Conservation (phyloP, 345 rosid genomes). For the Salix exigua region DNA sequence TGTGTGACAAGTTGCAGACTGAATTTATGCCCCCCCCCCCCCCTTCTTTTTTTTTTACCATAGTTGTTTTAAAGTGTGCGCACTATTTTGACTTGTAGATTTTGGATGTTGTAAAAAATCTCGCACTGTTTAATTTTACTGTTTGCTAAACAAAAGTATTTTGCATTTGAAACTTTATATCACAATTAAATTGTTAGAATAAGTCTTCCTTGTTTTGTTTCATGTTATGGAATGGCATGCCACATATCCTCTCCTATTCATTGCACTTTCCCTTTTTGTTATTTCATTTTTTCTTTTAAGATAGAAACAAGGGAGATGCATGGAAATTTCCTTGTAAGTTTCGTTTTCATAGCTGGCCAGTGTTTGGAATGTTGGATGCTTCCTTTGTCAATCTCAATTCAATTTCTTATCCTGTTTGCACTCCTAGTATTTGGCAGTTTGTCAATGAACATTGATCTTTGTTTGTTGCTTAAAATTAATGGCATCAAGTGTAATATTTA, state of each 20-base stretch:
- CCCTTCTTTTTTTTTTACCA: not conserved
- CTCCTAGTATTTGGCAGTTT: not conserved
- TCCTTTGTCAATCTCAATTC: slow-evolving; percentile 1
- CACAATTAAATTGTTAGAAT: not conserved
- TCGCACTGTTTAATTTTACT: not conserved
- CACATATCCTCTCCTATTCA: not conserved
- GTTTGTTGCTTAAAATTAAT: not conserved
- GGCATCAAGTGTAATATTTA: not conserved
- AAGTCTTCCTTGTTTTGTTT: not conserved
- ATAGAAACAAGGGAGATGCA: not conserved
- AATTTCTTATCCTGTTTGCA: not conserved
- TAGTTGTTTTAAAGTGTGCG: not conserved
- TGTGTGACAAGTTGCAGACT: not conserved
- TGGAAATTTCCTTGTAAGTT: slow-evolving; percentile 12
- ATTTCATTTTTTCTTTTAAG: not conserved
- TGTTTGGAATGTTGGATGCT: slow-evolving; percentile 1
- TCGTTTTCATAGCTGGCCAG: slow-evolving; percentile 1
- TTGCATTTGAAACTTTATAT: not conserved
- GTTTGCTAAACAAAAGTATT: not conserved
- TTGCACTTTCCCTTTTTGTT: not conserved
- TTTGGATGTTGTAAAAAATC: not conserved
- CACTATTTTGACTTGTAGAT: not conserved
- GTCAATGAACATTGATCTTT: not conserved
- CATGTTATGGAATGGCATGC: slow-evolving; percentile 1
- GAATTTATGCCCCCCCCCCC: not conserved